These are phyloP conservation scores for Claviceps sp. DNA, from an alignment of 2,329 filamentous ascomycete species.

Conservation along the genomic window DNA sequence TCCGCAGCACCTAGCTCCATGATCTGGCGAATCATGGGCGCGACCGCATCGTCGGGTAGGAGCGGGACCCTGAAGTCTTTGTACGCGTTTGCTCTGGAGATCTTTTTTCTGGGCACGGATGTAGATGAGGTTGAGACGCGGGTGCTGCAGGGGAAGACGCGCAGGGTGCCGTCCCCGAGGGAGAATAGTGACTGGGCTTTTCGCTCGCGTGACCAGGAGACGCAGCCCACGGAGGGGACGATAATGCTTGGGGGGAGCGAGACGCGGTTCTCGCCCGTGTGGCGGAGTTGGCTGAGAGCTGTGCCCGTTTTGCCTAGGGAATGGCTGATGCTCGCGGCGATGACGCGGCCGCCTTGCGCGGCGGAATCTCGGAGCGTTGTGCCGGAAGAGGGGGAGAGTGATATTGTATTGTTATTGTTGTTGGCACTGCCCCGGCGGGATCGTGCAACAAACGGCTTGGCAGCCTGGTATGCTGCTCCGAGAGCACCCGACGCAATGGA, in stretches of 20 bases:
- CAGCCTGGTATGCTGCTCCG: constrained; percentile 55
- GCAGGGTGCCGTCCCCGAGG: constrained; percentile 50
- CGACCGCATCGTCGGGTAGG: constrained; percentile 45
- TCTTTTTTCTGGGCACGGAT: constrained; percentile 37
- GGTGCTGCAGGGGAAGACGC: constrained; percentile 48
- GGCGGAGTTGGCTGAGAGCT: constrained; percentile 55
- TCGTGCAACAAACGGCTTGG: constrained; percentile 44
- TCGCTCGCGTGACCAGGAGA: constrained; percentile 51
- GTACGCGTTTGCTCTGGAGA: constrained; percentile 43
- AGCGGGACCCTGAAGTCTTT: constrained; percentile 54
- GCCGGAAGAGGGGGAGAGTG: constrained; percentile 18
- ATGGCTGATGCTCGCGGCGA: constrained; percentile 61
- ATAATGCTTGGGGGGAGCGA: constrained; percentile 46
- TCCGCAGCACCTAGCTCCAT: constrained; percentile 37
- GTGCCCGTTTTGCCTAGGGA: constrained; percentile 62
- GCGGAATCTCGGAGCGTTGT: constrained; percentile 43
- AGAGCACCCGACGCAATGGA: constrained; percentile 59
- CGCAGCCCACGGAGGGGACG: constrained; percentile 43
- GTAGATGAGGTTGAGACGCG: constrained; percentile 40
- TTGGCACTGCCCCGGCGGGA: constrained; percentile 37
- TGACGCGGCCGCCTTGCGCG: constrained; percentile 56
- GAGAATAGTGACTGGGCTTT: constrained; percentile 50
- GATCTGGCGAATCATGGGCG: constrained; percentile 40
- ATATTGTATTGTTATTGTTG: neutral
- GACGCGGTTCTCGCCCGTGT: constrained; percentile 63